A percentile compares a stretch with the other conserved stretches of the same genome.
phyloP scores from a whole-genome alignment of 2,329 filamentous ascomycete genomes.

The Pezicula rhizophila region DNA sequence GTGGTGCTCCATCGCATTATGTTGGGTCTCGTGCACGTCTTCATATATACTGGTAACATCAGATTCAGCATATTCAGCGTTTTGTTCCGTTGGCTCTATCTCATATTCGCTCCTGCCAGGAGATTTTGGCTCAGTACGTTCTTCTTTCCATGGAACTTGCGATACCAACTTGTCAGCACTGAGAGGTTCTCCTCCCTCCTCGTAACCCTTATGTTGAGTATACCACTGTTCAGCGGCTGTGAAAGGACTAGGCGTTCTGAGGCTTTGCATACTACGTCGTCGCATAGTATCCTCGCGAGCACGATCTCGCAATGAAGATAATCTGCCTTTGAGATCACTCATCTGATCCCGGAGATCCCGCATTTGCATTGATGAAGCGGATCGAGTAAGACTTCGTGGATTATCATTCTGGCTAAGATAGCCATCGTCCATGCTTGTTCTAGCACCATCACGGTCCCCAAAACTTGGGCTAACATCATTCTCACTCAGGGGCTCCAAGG shows the following conservation, averaged over 20 bases:
- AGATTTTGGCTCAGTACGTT: slow-evolving; percentile 1
- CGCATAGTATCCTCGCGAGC: slow-evolving; percentile 58
- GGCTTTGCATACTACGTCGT: slow-evolving; percentile 54
- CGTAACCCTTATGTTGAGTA: slow-evolving; percentile 17
- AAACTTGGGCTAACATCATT: slow-evolving; percentile 33
- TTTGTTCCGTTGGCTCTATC: slow-evolving; percentile 2
- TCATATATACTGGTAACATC: slow-evolving; percentile 24
- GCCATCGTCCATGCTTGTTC: slow-evolving; percentile 17
- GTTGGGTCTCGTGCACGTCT: slow-evolving; percentile 18
- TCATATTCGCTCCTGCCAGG: not conserved
- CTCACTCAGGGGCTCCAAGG: slow-evolving; percentile 49
- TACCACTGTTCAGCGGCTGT: slow-evolving; percentile 30
- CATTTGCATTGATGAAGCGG: slow-evolving; percentile 35
- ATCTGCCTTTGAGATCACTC: slow-evolving; percentile 60
- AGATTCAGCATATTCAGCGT: slow-evolving; percentile 15
- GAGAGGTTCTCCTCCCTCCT: slow-evolving; percentile 8
- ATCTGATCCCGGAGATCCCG: slow-evolving; percentile 61
- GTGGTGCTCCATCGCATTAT: slow-evolving; percentile 4
- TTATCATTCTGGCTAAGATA: slow-evolving; percentile 14
- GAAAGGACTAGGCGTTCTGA: slow-evolving; percentile 49
- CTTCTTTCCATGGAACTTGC: slow-evolving; percentile 18
- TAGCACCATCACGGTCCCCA: slow-evolving; percentile 13
- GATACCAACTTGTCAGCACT: slow-evolving; percentile 22
- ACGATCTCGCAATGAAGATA: slow-evolving; percentile 59
- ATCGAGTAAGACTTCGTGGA: slow-evolving; percentile 20